Base-by-base conservation (phyloP, 352 stramenopile genomes). In the Globisporangium alternatum region DNA sequence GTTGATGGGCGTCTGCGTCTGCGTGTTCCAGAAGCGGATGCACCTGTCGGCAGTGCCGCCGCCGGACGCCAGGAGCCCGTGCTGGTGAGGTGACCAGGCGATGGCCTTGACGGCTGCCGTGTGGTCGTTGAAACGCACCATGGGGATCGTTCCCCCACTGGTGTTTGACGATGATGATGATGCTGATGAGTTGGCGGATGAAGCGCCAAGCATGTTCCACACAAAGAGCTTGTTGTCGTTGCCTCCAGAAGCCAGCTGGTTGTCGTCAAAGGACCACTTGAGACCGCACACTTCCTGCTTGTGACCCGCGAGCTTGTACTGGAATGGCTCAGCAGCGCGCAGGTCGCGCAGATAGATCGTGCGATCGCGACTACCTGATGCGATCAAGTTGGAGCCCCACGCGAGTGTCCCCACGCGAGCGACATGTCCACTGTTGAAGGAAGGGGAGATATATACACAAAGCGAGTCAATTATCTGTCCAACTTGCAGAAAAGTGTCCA, bases 201-300 rank as follows among this genome's bases (percentile, higher is more conserved):
- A 81, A 31, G 79, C 73, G 1, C 66, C 72, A 54, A 80, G 86
- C 56, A 93, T 83, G 72, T 96, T 96, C 90, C 97, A 98, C n/a
- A 99, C 92, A 61, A 98, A 89, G 22, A 99, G 77, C 74, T 99
- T 98, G 82, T 99, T 99, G 81, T 99, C 97, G 74, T 99, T 99
- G 22, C 96, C 96, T 54, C 97, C 97, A 0, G 90, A 98, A 1
- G 91, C 90, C 19, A 98, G 77, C 60, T 96, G 81, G n/a, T 82
- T 66, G 59, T 91, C 86, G 64, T 98, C 96, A 62, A 97, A 98
- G 2, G 90, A 98, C 96, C 96, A 99, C 58, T 98, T 98, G 21
- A 99, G 75, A 10, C 97, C 97, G 69, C 97, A 99, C 8, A 99
- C 94, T 76, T 95, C 77, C 65, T 94, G 85, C 53, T 88, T 89